Base-by-base conservation (phyloP, 169 alveolate genomes). In the Blepharisma undulans region DNA sequence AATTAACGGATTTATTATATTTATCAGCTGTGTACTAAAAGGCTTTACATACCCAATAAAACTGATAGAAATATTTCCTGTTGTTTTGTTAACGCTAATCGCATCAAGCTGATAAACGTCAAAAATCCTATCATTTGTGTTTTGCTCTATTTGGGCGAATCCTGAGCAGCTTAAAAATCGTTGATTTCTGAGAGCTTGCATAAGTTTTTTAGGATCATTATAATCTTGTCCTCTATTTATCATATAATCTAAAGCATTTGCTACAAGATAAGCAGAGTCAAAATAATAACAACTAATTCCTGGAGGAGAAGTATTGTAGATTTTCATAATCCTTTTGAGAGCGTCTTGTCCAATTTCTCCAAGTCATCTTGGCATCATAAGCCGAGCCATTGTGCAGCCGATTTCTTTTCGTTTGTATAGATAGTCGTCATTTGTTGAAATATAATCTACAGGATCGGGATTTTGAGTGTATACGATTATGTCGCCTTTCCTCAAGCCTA, bases 131-230 rank as follows among this genome's bases (percentile, higher is more conserved):
- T 84, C 89, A 59, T 84, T 84, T 27, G 61, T 1, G 8, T 34
- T 22, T 21, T 22, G 29, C 25, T 84, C 89, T 7, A 84, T 36
- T 84, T 2, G 60, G 10, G 36, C 77, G 21, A 8, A 32, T 48
- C 89, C 89, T 36, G 74, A 84, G 36, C 89, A 84, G 22, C 89
- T 76, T n/a, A 3, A 21, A 48, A 84, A 84, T 36, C 34, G 8
- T 60, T 48, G 79, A 4, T 34, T 84, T 48, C 89, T 84, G 0
- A 60, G 1, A 0, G 89, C 72, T 84, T 84, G 33, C 29, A 34
- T 25, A 25, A 36, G n/a, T 3, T 36, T 59, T 14, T 2, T 19
- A 36, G 89, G 89, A 59, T 84, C 89, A 2, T 18, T 76, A 84
- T 84, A 84, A 22, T 21, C 34, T 19, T 22, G 22, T 6, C 89